Conservation (phyloP, 768 basidiomycete species). For the Termitomyces sp. region DNA sequence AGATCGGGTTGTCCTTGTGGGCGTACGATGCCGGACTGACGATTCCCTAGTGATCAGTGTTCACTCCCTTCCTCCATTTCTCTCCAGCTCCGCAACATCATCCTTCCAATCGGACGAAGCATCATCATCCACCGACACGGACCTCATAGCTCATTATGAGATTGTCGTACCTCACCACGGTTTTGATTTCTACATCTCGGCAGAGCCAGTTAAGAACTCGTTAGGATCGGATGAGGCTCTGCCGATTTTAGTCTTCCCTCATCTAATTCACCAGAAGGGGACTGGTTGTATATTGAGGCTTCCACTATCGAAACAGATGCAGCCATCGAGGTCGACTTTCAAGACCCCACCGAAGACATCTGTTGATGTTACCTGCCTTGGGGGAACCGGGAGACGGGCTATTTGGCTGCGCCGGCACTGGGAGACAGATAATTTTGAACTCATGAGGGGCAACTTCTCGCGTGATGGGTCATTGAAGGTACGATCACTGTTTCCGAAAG, state of each 20-base stretch:
- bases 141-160: constrained; percentile 4
- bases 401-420: constrained; percentile 53
- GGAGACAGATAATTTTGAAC: constrained; percentile 42
- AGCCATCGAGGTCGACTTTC: constrained; percentile 2
- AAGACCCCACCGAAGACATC: constrained; percentile 9
- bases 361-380: constrained; percentile 27
- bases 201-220: constrained; percentile 10
- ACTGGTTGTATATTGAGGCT: constrained; percentile 19
- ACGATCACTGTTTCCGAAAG: constrained; percentile 38
- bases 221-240: constrained; percentile 3
- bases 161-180: constrained; percentile 2
- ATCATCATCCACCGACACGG: not conserved
- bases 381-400: constrained; percentile 41
- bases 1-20: constrained; percentile 28
- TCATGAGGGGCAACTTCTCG: constrained; percentile 51
- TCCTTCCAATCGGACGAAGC: not conserved
- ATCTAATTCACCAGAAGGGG: constrained; percentile 8
- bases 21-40: constrained; percentile 19
- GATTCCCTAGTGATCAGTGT: constrained; percentile 24
- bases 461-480: constrained; percentile 21
- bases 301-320: constrained; percentile 10
- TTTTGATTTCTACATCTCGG: constrained; percentile 19
- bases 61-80: constrained; percentile 24
- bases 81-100: not conserved
- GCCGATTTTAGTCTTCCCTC: constrained; percentile 19